Base-by-base conservation (phyloP, 768 basidiomycete species). In the Cantharellus cinnabarinus region DNA sequence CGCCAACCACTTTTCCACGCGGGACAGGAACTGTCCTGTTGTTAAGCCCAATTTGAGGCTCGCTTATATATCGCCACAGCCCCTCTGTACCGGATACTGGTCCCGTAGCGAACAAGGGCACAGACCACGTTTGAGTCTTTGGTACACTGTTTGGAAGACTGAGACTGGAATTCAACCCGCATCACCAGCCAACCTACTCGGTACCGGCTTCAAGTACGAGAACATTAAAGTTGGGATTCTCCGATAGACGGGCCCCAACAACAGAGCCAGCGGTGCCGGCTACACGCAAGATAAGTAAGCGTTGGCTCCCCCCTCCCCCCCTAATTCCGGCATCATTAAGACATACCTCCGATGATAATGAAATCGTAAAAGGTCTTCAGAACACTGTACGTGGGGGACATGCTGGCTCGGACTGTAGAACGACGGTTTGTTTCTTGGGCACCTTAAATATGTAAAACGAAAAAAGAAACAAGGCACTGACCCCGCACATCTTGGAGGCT, bases 61-160 rank as follows among this genome's bases (percentile, higher is more conserved):
- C 70, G 10, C 78, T 78, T 50, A 67, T 67, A 70, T 77, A 80
- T 15, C 70, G 67, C 77, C 79, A 83, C 67, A 15, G 7, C 7
- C 10, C 38, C 35, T 57, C 56, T 10, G 10, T 10, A 7, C 35
- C 10, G 7, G 35, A 7, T 10, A 37, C 14, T 37, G 52, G 14
- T 7, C 38, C 14, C 7, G 7, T 54, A 7, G 52, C 14, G 35
- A 10, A 37, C 35, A 54, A 37, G 52, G 52, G 52, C 10, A 54
- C 52, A 29, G 20, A 29, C 20, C 20, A 29, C 20, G 20, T 29
- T 1, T 14, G 14, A 37, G 52, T 54, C 7, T 54, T 7, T 10
- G 7, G 10, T 10, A 37, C 10, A 37, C 7, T 10, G 35, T 54
- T 37, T 37, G 38, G 38, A 10, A 10, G 7, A 10, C 1, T 10